Conservation (phyloP, 352 stramenopile genomes). For the Globisporangium iwayamae region DNA sequence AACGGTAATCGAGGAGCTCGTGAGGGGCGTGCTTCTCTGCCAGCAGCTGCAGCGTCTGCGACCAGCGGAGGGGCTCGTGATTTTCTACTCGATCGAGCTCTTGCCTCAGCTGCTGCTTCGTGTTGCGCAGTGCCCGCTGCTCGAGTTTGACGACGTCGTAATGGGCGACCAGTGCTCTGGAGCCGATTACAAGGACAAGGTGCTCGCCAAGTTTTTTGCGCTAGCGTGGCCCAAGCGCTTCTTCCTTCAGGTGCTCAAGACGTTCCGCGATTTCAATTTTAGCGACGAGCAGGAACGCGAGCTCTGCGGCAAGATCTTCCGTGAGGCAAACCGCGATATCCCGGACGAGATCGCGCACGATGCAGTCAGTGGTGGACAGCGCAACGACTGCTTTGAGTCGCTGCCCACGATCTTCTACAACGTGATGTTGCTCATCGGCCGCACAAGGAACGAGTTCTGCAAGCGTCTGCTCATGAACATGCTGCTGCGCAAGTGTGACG, state of each 20-base stretch:
- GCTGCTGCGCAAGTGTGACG: constrained; percentile 32
- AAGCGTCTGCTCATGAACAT: constrained; percentile 33
- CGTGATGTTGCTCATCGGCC: constrained; percentile 33
- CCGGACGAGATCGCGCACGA: constrained; percentile 12
- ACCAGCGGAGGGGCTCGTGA: constrained; percentile 20
- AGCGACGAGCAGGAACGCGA: constrained; percentile 26
- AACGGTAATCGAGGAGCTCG: constrained; percentile 25
- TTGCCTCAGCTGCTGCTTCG: constrained; percentile 41
- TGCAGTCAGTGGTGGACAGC: background rate
- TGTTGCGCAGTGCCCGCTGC: constrained; percentile 22
- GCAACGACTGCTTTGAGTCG: constrained; percentile 22
- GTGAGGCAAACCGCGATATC: constrained; percentile 30
- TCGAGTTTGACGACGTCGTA: constrained; percentile 21
- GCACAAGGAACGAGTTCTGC: constrained; percentile 28
- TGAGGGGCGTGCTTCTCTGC: constrained; percentile 26
- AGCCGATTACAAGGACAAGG: constrained; percentile 24
- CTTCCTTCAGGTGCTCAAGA: constrained; percentile 51
- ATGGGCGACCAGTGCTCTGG: constrained; percentile 25
- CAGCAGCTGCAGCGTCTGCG: constrained; percentile 22
- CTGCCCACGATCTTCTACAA: constrained; percentile 43
- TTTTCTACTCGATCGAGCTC: constrained; percentile 45
- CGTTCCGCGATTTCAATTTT: constrained; percentile 37
- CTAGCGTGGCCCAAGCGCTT: constrained; percentile 40
- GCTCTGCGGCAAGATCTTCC: constrained; percentile 42
- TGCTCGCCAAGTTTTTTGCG: constrained; percentile 30